Conservation (phyloP, 805 yeast species). For the Pichia insulana region DNA sequence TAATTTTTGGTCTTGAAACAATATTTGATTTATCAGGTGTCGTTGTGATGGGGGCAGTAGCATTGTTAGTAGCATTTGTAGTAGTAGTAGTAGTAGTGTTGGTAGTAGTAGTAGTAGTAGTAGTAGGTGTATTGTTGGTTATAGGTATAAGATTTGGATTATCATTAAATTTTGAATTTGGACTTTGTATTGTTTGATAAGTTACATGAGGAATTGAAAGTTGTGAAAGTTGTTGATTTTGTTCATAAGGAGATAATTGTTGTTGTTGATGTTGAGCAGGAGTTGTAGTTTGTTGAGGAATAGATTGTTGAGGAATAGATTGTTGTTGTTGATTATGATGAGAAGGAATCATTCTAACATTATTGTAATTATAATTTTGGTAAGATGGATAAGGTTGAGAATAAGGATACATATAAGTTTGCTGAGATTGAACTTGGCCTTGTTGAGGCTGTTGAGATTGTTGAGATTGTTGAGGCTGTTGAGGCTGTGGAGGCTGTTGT, state of each 20-base stretch:
- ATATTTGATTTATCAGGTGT: slow-evolving; percentile 33
- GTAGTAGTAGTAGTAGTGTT: slow-evolving; percentile 1
- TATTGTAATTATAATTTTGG: not conserved
- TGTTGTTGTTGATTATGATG: not conserved
- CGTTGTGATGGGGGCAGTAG: slow-evolving; percentile 24
- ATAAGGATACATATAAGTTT: not conserved
- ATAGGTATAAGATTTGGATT: too few species aligned
- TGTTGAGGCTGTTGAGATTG: slow-evolving; percentile 9
- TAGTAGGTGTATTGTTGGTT: too few species aligned
- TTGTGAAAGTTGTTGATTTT: too few species aligned
- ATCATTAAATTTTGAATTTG: too few species aligned
- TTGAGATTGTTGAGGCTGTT: slow-evolving; percentile 4
- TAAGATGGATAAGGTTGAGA: not conserved
- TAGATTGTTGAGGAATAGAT: not conserved
- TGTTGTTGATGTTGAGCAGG: not conserved
- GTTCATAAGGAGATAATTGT: not conserved
- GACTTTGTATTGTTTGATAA: too few species aligned
- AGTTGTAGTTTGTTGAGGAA: too few species aligned
- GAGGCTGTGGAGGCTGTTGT: slow-evolving; percentile 5
- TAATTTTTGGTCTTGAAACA: slow-evolving; percentile 46
- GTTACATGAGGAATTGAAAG: too few species aligned
- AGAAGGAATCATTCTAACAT: too few species aligned
- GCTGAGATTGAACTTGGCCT: slow-evolving; percentile 12
- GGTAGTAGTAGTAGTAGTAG: not conserved
- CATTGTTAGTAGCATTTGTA: slow-evolving; percentile 4